phyloP scores from a whole-genome alignment of 2,329 filamentous ascomycete genomes.

The Proliferodiscus dingleyae region DNA sequence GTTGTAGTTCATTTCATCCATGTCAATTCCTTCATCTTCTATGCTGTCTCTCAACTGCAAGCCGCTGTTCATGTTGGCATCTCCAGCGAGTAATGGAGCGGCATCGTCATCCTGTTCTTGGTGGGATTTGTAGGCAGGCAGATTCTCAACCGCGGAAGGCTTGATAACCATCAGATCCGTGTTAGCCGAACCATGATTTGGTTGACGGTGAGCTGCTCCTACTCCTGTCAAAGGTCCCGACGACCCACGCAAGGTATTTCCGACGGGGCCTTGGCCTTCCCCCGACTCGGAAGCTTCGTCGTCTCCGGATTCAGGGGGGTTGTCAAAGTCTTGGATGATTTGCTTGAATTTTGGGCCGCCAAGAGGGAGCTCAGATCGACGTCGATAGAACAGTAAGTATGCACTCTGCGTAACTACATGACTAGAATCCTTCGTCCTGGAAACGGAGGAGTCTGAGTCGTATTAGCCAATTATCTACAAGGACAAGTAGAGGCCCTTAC shows the following conservation, averaged over 20 bases:
- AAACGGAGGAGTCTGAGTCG: slow-evolving; percentile 66
- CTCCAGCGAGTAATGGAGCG: slow-evolving; percentile 10
- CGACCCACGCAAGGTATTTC: slow-evolving; percentile 81
- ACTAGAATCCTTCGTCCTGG: slow-evolving; percentile 52
- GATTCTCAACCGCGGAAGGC: slow-evolving; percentile 21
- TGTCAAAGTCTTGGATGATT: slow-evolving; percentile 61
- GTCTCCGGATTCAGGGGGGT: slow-evolving; percentile 43
- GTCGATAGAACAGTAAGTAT: slow-evolving; percentile 93
- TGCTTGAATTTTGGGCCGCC: slow-evolving; percentile 72
- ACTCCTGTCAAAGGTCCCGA: slow-evolving; percentile 79
- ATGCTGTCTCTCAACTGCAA: slow-evolving; percentile 19
- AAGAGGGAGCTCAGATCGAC: slow-evolving; percentile 70
- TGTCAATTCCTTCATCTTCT: slow-evolving; percentile 26
- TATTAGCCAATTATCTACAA: slow-evolving; percentile 36
- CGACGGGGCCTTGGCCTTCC: slow-evolving; percentile 84
- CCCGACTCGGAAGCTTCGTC: slow-evolving; percentile 53
- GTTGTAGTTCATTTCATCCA: slow-evolving; percentile 15
- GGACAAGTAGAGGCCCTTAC: slow-evolving; percentile 46
- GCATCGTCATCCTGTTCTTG: slow-evolving; percentile 19
- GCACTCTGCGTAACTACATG: slow-evolving; percentile 70
- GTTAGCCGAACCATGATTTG: slow-evolving; percentile 50
- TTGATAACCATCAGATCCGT: slow-evolving; percentile 26
- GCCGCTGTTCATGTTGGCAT: slow-evolving; percentile 19
- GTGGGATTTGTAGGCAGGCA: slow-evolving; percentile 25
- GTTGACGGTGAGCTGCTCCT: slow-evolving; percentile 67